Conservation (phyloP, 2,329 filamentous ascomycete genomes). For the Chalara sp. region DNA sequence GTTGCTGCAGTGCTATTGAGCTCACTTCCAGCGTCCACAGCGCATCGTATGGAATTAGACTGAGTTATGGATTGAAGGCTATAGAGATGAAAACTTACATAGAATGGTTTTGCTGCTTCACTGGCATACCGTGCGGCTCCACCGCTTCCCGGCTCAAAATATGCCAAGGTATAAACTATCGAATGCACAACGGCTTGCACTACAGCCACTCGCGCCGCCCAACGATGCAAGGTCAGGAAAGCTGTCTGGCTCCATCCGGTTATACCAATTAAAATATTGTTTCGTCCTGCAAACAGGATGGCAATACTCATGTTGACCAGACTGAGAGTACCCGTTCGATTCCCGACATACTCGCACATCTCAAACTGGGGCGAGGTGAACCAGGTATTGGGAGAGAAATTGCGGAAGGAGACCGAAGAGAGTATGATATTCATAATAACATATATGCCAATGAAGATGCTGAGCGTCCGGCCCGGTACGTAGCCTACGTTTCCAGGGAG, state of each 20-base stretch:
- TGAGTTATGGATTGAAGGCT: too few species aligned
- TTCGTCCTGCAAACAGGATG: conserved; percentile 8
- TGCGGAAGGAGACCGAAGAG: conserved; percentile 1
- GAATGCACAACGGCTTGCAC: conserved; percentile 40
- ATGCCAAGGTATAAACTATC: conserved; percentile 12
- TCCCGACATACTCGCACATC: neutral
- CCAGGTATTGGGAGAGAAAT: conserved; percentile 1
- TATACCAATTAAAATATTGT: conserved; percentile 7
- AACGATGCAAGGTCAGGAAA: conserved; percentile 39
- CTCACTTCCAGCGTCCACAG: too few species aligned
- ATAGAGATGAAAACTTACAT: neutral
- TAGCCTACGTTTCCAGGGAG: neutral
- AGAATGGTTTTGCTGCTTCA: neutral
- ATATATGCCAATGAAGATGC: conserved; percentile 5
- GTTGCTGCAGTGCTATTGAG: neutral
- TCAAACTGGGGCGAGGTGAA: neutral
- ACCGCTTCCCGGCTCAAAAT: neutral
- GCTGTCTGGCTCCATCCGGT: conserved; percentile 3
- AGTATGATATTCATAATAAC: conserved; percentile 10
- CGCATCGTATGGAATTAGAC: too few species aligned
- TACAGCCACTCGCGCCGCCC: conserved; percentile 37
- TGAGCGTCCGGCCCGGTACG: conserved; percentile 1
- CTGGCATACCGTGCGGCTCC: neutral
- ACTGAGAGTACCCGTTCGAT: conserved; percentile 8
- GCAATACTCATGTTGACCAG: conserved; percentile 8